Evolutionary conservation across 2,329 filamentous ascomycete genomes (phyloP), one percentile per base, ranked within the genome.

Genomic region (Scorias spongiosa): DNA sequence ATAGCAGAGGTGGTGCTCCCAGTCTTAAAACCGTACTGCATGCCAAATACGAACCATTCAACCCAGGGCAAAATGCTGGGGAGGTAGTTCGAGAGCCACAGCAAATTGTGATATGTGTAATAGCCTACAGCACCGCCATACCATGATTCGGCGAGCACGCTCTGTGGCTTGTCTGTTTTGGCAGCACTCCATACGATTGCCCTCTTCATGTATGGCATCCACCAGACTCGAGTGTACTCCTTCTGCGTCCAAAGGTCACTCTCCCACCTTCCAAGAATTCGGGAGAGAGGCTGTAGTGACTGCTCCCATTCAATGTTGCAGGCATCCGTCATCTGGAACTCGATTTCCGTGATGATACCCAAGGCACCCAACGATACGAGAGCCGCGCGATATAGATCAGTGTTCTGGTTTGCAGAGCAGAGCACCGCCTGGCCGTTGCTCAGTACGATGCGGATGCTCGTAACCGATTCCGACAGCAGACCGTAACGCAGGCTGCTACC

Each of bases 141-240:
- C 67, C 85, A 95, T 55, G 75, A 83, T 43, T 66, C 69, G 1
- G 74, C 73, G 2, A 83, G 78, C 6, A 75, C 66, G 12, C 66
- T 66, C 36, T 72, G 65, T 0, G 77, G 68, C 45, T 80, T 75
- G 8, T 76, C 68, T 1, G 84, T 86, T 60, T 83, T 82, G 40
- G 86, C 74, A n/a, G 87, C 91, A 36, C 77, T 76, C 91, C 91
- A 98, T 39, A 93, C 75, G 40, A 96, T 84, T 0, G 85, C 86
- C 39, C 85, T 76, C 44, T 85, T 77, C 58, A 84, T 86, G 65
- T 96, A 94, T 0, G 91, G 91, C 59, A 94, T 80, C 91, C 91
- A 98, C 89, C 91, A 98, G 26, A 95, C 86, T 26, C 91, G 76
- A 20, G 93, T 85, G 57, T 89, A 98, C 62, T 96, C 87, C 48